These are phyloP conservation scores for Venturia carpophila DNA, from an alignment of 2,329 filamentous ascomycete genomes.

Conservation along the genomic window DNA sequence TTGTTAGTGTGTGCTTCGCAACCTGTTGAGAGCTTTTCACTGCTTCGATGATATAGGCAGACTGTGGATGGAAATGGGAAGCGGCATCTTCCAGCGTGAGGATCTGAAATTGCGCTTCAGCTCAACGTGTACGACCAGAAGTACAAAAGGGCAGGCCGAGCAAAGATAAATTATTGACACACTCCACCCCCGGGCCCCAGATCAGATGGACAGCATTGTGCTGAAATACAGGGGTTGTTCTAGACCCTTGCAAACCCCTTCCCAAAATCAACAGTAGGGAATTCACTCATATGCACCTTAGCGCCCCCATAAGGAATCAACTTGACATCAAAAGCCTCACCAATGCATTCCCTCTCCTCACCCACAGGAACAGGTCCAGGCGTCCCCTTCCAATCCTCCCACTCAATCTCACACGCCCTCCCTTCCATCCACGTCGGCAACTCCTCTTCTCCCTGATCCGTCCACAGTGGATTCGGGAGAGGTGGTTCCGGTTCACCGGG, in stretches of 20 bases:
- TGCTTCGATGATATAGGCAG: no score
- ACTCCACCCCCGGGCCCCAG: no score
- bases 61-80: no score
- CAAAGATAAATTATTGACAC: no score
- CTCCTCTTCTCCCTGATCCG: constrained; percentile 24
- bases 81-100: no score
- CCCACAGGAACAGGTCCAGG: constrained; percentile 27
- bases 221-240: no score
- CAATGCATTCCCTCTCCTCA: constrained; percentile 25
- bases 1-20: no score
- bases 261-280: constrained; percentile 25
- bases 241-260: not conserved
- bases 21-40: no score
- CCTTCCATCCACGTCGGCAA: constrained; percentile 28
- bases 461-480: constrained; percentile 30
- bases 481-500: not conserved
- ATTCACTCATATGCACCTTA: constrained; percentile 33
- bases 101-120: no score
- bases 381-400: constrained; percentile 28
- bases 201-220: no score
- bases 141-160: no score
- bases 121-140: no score
- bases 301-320: constrained; percentile 32
- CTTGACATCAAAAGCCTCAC: constrained; percentile 23
- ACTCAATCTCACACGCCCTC: constrained; percentile 30